Base-by-base conservation (phyloP, 805 yeast species). In the Torulaspora gathmanii region DNA sequence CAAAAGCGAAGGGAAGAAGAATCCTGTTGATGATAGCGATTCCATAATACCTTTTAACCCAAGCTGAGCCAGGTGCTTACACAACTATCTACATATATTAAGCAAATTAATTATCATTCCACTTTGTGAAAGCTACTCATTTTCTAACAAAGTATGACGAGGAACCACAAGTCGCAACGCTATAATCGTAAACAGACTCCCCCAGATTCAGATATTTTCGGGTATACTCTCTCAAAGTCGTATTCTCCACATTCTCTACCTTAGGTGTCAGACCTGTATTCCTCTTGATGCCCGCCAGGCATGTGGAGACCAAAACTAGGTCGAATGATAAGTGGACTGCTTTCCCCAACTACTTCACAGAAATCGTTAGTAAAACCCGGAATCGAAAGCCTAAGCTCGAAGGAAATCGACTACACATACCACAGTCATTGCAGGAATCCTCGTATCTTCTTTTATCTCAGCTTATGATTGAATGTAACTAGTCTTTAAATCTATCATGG, bases 171-270 rank as follows among this genome's bases (percentile, higher is more conserved):
- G 79, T 71, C 3, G 85, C 83, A 9, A 84, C 82, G 16, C 83
- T 70, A 44, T 78, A 75, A 59, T 89, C 96, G 53, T 83, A 80
- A 2, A 84, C 68, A 64, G 80, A 79, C 59, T 93, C 99, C n/a
- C 99, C 99, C 23, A 82, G 61, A 42, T 80, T 84, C 51, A 93
- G 73, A 61, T 90, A 93, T 60, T 79, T 82, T 28, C 69, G 68
- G 4, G 82, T 70, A 55, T 80, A 80, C 30, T 70, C 68, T 52
- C 72, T 73, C 4, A 77, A 64, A 6, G 76, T 75, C 15, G 69
- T 66, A 44, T 73, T 71, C 10, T 67, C 65, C n/a, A 80, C 56
- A 1, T 65, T 37, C 10, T 76, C 77, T 10, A 77, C 52, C 55
- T 83, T 77, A 28, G 82, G 80, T 1, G 79, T 74, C 22, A 84